These are phyloP conservation scores for Paramyrothecium sp. DNA, from an alignment of 2,329 filamentous ascomycete species.

Conservation along the genomic window DNA sequence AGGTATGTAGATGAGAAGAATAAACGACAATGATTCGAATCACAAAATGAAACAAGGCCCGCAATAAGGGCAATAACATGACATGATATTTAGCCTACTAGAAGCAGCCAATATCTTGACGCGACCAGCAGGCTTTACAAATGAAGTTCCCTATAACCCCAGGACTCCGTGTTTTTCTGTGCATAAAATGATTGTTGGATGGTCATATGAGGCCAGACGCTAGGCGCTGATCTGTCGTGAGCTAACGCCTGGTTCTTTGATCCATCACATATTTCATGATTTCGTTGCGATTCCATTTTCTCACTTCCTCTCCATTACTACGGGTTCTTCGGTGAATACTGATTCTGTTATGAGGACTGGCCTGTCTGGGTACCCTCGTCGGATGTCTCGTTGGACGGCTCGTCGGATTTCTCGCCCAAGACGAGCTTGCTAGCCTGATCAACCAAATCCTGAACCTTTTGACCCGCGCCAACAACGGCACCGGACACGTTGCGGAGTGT, in stretches of 20 bases:
- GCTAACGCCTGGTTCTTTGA: no score
- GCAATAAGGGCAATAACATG: no score
- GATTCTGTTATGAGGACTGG: not conserved
- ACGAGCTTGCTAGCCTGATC: slow-evolving; percentile 16
- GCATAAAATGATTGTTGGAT: not conserved
- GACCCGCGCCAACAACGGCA: slow-evolving; percentile 29
- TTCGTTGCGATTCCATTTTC: not conserved
- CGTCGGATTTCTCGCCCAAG: slow-evolving; percentile 4
- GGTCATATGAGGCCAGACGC: not conserved
- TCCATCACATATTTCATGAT: not conserved
- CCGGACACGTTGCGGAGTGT: slow-evolving; percentile 39
- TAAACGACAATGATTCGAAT: not conserved
- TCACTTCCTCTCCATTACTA: no score
- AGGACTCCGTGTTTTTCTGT: not conserved
- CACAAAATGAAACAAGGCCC: no score
- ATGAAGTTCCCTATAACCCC: not conserved
- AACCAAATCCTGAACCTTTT: slow-evolving; percentile 22
- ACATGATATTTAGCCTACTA: no score
- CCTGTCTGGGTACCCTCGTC: slow-evolving; percentile 5
- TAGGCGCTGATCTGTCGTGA: no score
- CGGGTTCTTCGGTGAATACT: no score
- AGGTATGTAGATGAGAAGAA: not conserved
- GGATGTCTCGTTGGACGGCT: slow-evolving; percentile 9
- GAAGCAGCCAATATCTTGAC: no score
- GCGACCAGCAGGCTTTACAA: no score